Base-by-base conservation (phyloP, 352 stramenopile genomes). In the Globisporangium recalcitrans region DNA sequence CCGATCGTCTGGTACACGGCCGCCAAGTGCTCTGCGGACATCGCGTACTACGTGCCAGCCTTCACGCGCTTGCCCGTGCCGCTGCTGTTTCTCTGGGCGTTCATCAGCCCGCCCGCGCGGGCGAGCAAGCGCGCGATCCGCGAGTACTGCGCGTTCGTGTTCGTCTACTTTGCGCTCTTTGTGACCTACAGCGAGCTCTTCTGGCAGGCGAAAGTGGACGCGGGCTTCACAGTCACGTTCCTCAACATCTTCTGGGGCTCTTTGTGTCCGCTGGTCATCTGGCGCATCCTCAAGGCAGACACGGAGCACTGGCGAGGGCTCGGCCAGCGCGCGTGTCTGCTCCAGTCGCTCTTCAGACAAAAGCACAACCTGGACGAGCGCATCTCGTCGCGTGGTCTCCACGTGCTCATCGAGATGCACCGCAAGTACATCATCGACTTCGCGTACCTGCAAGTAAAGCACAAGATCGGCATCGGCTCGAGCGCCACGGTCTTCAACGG, bases 351-450 rank as follows among this genome's bases (percentile, higher is more conserved):
- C 1, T 87, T 88, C 49, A 58, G 70, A 58, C 71, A 79, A 46
- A 85, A 82, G 40, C 65, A 80, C 48, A 69, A 75, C 11, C 62
- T 88, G 3, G 65, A 83, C 26, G 79, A 89, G 29, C 70, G 71
- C 2, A 71, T 85, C 14, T 90, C 80, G n/a, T 85, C 78, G 2
- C 63, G 74, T 32, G 79, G 80, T 8, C 77, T 90, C 14, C 80
- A 90, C 56, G 63, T 88, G 61, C 66, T 88, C 55, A 86, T 88
- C 44, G 77, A 87, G 55, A 88, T 88, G 78, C 77, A 88, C 51
- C 77, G 79, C 61, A 87, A 87, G 62, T 81, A 81, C 58, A 83
- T 88, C 52, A 86, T 88, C 51, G 79, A 88, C 58, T 88, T 88
- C 57, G 79, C 79, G 10, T 83, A 83, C n/a, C 55, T 89, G 22